Evolutionary conservation across 129 eudicot species (phyloP).

Genomic region (Centella asiatica): DNA sequence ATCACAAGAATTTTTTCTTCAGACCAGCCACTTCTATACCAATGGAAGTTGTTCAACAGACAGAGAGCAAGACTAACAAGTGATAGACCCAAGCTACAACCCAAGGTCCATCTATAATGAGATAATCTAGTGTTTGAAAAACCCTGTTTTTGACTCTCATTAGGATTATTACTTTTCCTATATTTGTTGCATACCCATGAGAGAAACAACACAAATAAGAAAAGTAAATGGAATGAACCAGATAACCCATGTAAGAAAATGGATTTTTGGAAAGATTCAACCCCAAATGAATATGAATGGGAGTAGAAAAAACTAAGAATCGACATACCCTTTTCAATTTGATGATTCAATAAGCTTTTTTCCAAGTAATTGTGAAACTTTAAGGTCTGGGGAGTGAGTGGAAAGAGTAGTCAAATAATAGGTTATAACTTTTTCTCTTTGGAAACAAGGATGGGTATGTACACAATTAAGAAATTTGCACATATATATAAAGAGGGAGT

Average conservation of each 20-base stretch:
- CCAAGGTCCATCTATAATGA: slow-evolving; percentile 33
- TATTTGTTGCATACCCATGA: slow-evolving; percentile 24
- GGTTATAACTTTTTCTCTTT: too few species aligned
- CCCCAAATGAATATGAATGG: neutral
- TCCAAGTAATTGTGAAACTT: neutral
- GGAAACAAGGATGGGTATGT: too few species aligned
- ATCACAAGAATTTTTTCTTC: slow-evolving; percentile 46
- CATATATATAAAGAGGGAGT: too few species aligned
- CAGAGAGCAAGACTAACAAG: slow-evolving; percentile 42
- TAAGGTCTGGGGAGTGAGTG: too few species aligned
- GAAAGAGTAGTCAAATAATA: too few species aligned
- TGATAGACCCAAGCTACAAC: slow-evolving; percentile 31
- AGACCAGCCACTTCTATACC: slow-evolving; percentile 69
- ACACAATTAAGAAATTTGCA: too few species aligned
- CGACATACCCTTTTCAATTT: neutral
- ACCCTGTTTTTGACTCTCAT: slow-evolving; percentile 21
- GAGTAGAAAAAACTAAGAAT: neutral
- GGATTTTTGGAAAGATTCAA: slow-evolving; percentile 7
- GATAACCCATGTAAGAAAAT: slow-evolving; percentile 12
- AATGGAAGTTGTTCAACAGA: slow-evolving; percentile 42
- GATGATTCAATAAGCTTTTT: neutral
- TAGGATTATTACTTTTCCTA: neutral
- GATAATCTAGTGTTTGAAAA: slow-evolving; percentile 6
- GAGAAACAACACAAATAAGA: slow-evolving; percentile 1
- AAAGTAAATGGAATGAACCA: slow-evolving; percentile 11